phyloP scores from a whole-genome alignment of 169 alveolate genomes.

The Eimeria maxima region DNA sequence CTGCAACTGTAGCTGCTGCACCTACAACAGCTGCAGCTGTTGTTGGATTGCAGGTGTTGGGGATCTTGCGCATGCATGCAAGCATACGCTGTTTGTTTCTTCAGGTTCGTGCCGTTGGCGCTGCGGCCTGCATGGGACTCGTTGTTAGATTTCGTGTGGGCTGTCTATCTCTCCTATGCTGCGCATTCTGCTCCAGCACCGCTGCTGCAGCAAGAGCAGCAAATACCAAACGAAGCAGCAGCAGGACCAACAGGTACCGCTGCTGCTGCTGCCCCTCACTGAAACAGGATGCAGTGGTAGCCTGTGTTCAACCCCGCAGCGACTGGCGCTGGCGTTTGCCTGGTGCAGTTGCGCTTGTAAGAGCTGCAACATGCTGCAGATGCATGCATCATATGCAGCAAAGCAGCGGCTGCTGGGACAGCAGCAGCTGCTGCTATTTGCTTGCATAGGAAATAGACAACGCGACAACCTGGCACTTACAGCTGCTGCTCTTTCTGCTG shows the following conservation, averaged over 20 bases:
- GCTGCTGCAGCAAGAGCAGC: slow-evolving; percentile 10
- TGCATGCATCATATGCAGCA: too few relatives aligned
- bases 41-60: too few relatives aligned
- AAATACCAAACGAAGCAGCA: not conserved
- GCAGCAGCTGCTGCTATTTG: not conserved
- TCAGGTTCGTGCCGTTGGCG: slow-evolving; percentile 39
- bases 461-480: not conserved
- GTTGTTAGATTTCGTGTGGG: slow-evolving; percentile 42
- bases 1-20: too few relatives aligned
- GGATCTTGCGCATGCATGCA: not conserved
- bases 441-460: not conserved
- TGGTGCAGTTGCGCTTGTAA: not conserved
- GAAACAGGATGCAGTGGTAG: too few relatives aligned
- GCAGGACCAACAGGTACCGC: not conserved
- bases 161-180: slow-evolving; percentile 42
- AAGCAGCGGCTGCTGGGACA: too few relatives aligned
- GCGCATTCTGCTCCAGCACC: slow-evolving; percentile 20
- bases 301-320: too few relatives aligned
- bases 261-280: not conserved
- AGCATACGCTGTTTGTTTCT: not conserved
- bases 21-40: too few relatives aligned
- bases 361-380: not conserved
- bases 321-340: not conserved
- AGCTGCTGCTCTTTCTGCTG: not conserved
- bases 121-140: slow-evolving; percentile 63